Conservation (phyloP, 1,284 basidiomycete genomes). For the Earliella scabrosa region DNA sequence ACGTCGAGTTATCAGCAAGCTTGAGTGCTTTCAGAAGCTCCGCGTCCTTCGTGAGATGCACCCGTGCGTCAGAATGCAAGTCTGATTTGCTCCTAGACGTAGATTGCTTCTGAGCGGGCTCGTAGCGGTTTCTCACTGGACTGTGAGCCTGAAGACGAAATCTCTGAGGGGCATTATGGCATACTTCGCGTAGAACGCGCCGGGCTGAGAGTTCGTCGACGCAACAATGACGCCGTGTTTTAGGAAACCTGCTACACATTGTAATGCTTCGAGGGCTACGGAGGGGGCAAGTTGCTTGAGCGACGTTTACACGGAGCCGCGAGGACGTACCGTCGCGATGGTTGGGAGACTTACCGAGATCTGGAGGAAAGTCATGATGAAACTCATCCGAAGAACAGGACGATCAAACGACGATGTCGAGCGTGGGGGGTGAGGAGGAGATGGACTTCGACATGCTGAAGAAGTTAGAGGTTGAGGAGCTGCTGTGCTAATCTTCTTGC, state of each 20-base stretch:
- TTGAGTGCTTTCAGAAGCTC: constrained; percentile 50
- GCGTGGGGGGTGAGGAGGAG: no score
- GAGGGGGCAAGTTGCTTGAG: not conserved
- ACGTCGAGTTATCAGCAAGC: constrained; percentile 45
- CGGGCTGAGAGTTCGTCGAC: constrained; percentile 54
- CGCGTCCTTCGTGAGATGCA: constrained; percentile 57
- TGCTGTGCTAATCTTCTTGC: no score
- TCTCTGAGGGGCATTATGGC: no score
- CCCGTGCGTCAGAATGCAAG: constrained; percentile 4
- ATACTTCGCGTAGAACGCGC: constrained; percentile 56
- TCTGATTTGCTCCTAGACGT: not conserved
- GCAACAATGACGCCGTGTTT: constrained; percentile 59
- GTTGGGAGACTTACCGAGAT: no score
- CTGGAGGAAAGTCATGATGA: no score
- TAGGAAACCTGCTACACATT: constrained; percentile 66
- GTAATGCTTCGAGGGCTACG: constrained; percentile 72
- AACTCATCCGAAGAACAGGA: no score
- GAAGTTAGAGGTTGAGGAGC: no score
- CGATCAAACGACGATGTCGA: no score
- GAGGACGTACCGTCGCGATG: constrained; percentile 58
- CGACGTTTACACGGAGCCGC: not conserved
- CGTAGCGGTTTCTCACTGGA: no score
- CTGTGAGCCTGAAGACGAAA: no score
- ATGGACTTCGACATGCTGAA: no score
- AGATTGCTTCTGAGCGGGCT: no score